phyloP scores from a whole-genome alignment of 2,329 filamentous ascomycete species.

The Colletotrichum sp. region DNA sequence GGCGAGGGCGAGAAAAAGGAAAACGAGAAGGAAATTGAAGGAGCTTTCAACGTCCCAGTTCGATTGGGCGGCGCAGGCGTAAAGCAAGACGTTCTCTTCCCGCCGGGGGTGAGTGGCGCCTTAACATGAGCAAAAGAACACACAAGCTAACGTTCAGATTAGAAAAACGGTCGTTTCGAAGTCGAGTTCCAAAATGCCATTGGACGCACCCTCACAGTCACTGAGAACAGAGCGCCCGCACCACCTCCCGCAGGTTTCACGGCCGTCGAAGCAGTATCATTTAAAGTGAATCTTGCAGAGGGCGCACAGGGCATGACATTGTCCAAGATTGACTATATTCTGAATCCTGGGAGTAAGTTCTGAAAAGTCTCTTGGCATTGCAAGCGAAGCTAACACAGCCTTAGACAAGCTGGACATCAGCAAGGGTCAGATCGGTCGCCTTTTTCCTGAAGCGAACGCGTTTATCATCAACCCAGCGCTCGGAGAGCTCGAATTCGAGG shows the following conservation, averaged over 20 bases:
- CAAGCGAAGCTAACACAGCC: neutral
- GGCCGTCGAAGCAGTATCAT: conserved; percentile 40
- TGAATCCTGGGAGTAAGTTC: conserved; percentile 35
- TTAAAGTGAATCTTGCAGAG: conserved; percentile 35
- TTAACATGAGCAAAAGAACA: accelerated
- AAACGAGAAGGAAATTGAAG: conserved; percentile 35
- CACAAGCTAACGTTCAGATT: neutral
- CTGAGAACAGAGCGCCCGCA: conserved; percentile 38
- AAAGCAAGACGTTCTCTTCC: conserved; percentile 37
- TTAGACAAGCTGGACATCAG: conserved; percentile 38
- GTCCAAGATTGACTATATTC: conserved; percentile 44
- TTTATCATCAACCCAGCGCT: conserved; percentile 39
- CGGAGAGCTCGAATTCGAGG: conserved; percentile 46
- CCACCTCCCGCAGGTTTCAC: conserved; percentile 39
- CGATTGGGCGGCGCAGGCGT: conserved; percentile 33
- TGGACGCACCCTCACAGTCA: conserved; percentile 38
- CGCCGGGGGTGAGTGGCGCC: conserved; percentile 31
- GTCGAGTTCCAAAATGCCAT: conserved; percentile 41
- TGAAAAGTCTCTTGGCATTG: too few species aligned
- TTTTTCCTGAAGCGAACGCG: conserved; percentile 36
- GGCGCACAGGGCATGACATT: conserved; percentile 36
- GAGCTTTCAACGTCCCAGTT: conserved; percentile 31
- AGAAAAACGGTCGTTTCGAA: conserved; percentile 39
- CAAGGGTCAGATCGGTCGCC: conserved; percentile 36
- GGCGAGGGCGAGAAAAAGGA: conserved; percentile 20